phyloP scores from a whole-genome alignment of 805 yeast species.

The Starmerella riodocensis region DNA sequence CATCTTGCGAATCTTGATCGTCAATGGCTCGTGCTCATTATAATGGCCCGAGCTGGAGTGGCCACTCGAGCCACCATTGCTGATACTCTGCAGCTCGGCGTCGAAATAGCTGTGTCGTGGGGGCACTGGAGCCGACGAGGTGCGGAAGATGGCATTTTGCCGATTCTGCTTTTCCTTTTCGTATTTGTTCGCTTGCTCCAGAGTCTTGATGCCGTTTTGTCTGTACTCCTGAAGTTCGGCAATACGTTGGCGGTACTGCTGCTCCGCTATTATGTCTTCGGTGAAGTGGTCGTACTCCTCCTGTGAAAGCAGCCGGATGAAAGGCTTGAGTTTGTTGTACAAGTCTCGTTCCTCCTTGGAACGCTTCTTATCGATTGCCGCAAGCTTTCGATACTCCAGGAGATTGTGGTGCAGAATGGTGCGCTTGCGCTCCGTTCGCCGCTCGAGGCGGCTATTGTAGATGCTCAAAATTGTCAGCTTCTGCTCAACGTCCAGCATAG shows the following conservation, averaged over 20 bases:
- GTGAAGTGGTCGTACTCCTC: constrained; percentile 67
- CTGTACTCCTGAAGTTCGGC: constrained; percentile 91
- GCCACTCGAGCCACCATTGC: constrained; percentile 3
- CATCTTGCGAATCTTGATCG: constrained; percentile 24
- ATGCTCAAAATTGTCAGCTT: constrained; percentile 79
- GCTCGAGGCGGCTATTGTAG: constrained; percentile 75
- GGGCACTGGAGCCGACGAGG: constrained; percentile 16
- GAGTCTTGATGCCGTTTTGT: constrained; percentile 68
- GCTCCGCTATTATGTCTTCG: constrained; percentile 61
- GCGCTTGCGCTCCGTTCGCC: constrained; percentile 88
- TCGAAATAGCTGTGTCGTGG: constrained; percentile 17
- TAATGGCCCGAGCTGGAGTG: constrained; percentile 9
- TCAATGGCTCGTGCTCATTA: constrained; percentile 15
- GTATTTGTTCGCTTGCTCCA: constrained; percentile 71
- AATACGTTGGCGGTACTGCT: constrained; percentile 64
- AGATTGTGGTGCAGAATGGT: constrained; percentile 60
- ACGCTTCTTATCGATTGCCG: constrained; percentile 70
- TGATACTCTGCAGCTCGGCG: constrained; percentile 9
- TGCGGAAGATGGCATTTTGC: constrained; percentile 33
- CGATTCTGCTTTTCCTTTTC: constrained; percentile 77
- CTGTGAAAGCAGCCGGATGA: constrained; percentile 65
- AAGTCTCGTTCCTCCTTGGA: constrained; percentile 83
- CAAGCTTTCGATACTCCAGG: constrained; percentile 72
- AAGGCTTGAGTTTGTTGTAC: constrained; percentile 61
- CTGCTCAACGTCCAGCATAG: constrained; percentile 74